Evolutionary conservation across 2,329 filamentous ascomycete genomes (phyloP).

Genomic region (Alternaria sp.): DNA sequence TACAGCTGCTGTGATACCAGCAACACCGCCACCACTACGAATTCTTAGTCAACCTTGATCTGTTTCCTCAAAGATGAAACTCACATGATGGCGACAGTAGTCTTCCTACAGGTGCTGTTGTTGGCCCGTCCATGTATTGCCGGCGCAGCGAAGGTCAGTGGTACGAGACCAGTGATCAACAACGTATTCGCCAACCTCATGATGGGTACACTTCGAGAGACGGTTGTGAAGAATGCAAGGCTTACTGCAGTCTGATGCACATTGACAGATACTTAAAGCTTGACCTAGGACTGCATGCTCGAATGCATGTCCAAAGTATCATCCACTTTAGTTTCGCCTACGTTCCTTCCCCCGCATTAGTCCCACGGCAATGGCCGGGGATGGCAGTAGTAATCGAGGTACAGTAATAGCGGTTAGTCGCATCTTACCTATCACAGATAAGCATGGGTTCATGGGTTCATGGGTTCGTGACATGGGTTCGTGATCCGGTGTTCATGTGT

Average conservation of each 20-base stretch:
- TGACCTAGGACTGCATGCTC: not conserved
- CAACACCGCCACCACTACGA: slow-evolving; percentile 62
- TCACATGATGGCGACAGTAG: slow-evolving; percentile 43
- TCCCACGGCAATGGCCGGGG: not conserved
- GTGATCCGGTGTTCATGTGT: not conserved
- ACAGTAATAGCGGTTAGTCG: not conserved
- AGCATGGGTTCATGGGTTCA: not conserved
- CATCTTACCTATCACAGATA: not conserved
- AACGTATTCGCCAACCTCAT: slow-evolving; percentile 5
- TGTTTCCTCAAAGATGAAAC: not conserved
- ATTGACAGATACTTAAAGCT: slow-evolving; percentile 2
- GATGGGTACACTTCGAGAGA: not conserved
- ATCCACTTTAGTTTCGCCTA: not conserved
- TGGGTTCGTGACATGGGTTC: not conserved
- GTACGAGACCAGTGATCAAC: slow-evolving; percentile 7
- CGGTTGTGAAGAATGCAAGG: not conserved
- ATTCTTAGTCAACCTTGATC: slow-evolving; percentile 7
- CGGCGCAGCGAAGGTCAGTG: slow-evolving; percentile 22
- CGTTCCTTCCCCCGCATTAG: not conserved
- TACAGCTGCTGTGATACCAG: slow-evolving; percentile 68
- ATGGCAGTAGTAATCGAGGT: not conserved
- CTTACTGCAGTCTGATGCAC: not conserved
- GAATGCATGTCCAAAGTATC: not conserved
- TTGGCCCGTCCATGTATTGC: slow-evolving; percentile 11
- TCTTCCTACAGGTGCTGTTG: slow-evolving; percentile 39